Conservation (phyloP, 1,139 yeast species). For the Hansenula lynferdii region DNA sequence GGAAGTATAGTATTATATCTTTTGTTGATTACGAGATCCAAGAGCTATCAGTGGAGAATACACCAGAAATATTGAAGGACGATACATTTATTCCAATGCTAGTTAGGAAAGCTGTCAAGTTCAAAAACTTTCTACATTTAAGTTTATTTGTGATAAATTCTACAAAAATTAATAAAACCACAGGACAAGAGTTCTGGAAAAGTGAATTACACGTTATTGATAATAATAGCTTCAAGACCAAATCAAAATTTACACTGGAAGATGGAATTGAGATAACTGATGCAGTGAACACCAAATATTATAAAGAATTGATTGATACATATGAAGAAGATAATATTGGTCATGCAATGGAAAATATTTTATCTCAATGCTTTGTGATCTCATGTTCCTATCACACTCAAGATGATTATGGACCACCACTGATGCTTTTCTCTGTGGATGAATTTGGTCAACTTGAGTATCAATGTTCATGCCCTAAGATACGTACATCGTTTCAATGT, state of each 20-base stretch:
- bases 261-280: conserved; percentile 21
- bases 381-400: conserved; percentile 17
- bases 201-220: conserved; percentile 20
- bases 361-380: conserved; percentile 22
- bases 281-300: conserved; percentile 16
- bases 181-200: conserved; percentile 6
- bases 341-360: conserved; percentile 18
- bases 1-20: background rate
- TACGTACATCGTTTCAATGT: conserved; percentile 10
- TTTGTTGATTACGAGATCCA: conserved; percentile 1
- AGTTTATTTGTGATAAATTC: conserved; percentile 15
- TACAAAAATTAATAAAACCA: conserved; percentile 6
- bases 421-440: conserved; percentile 20
- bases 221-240: conserved; percentile 16
- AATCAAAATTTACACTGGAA: conserved; percentile 10
- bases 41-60: background rate
- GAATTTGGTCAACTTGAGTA: conserved; percentile 18
- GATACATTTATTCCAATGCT: conserved; percentile 9
- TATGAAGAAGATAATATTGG: conserved; percentile 18
- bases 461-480: conserved; percentile 12
- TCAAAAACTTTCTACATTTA: conserved; percentile 18
- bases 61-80: conserved; percentile 4
- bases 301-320: conserved; percentile 15
- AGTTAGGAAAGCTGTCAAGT: conserved; percentile 14
- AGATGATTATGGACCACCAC: conserved; percentile 15